Conservation (phyloP, 129 eudicot species). For the Saposhnikovia divaricata region DNA sequence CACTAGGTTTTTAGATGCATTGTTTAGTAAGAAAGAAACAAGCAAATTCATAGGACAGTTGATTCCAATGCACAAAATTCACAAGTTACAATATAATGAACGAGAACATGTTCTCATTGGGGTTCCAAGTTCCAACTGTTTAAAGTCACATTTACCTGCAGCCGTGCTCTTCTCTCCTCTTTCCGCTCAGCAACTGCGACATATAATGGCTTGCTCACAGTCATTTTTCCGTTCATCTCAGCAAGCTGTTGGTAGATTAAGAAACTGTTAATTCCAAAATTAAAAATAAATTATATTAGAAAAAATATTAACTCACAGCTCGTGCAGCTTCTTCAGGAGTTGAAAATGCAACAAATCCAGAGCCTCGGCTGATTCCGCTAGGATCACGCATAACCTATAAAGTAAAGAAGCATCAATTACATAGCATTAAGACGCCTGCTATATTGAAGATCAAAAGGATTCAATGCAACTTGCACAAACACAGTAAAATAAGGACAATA, state of each 20-base stretch:
- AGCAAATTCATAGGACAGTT: neutral
- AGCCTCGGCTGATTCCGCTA: conserved; percentile 72
- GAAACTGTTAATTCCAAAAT: neutral
- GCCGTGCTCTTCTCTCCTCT: conserved; percentile 73
- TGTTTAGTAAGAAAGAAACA: no score
- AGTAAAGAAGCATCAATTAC: neutral
- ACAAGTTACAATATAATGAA: neutral
- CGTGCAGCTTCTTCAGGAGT: conserved; percentile 69
- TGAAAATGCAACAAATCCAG: conserved; percentile 80
- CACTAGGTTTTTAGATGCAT: neutral
- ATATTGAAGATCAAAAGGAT: neutral
- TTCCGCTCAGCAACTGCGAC: conserved; percentile 78
- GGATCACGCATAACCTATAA: conserved; percentile 75
- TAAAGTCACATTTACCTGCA: conserved; percentile 45
- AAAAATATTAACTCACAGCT: conserved; percentile 47
- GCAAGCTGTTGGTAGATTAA: conserved; percentile 36
- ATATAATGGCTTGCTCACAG: conserved; percentile 69
- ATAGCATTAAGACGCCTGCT: neutral
- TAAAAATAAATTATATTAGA: neutral
- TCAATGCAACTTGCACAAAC: neutral
- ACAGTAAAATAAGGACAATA: neutral
- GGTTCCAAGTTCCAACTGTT: no score
- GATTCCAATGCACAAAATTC: neutral
- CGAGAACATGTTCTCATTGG: neutral
- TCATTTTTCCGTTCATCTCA: conserved; percentile 81